A percentile compares a stretch with the other conserved stretches of the same genome.
phyloP scores from a whole-genome alignment of 495 filamentous ascomycete species.

The Lophiotrema nucula region DNA sequence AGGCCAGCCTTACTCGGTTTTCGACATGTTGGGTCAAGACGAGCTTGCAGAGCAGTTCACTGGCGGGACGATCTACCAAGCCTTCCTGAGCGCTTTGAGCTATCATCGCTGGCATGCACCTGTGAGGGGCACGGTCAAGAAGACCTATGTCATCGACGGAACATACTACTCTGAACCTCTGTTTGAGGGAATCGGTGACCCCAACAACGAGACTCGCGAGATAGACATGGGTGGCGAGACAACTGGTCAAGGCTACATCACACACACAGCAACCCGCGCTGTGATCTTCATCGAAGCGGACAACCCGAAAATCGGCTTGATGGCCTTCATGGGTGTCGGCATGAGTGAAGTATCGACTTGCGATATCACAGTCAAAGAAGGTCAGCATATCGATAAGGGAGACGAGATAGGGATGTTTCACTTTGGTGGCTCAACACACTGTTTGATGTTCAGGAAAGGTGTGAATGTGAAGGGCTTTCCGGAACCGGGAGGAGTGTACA shows the following conservation, averaged over 20 bases:
- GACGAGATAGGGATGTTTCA: slow-evolving; percentile 73
- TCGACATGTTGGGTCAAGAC: slow-evolving; percentile 37
- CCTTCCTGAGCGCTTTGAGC: slow-evolving; percentile 37
- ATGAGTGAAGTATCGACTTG: slow-evolving; percentile 73
- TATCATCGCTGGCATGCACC: slow-evolving; percentile 42
- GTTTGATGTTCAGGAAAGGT: no score
- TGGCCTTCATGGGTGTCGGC: slow-evolving; percentile 64
- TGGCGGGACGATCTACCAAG: slow-evolving; percentile 39
- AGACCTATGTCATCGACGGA: slow-evolving; percentile 43
- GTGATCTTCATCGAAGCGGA: slow-evolving; percentile 70
- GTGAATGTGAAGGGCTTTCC: no score
- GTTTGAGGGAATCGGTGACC: slow-evolving; percentile 50
- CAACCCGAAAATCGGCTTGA: slow-evolving; percentile 61
- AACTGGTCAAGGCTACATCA: slow-evolving; percentile 56
- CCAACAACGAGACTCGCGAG: slow-evolving; percentile 31
- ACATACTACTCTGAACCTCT: slow-evolving; percentile 69
- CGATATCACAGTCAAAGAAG: slow-evolving; percentile 62
- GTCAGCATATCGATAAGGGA: slow-evolving; percentile 62
- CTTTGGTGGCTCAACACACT: slow-evolving; percentile 67
- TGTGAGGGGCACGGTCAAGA: slow-evolving; percentile 34
- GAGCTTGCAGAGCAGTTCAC: slow-evolving; percentile 31
- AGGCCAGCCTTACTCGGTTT: slow-evolving; percentile 49
- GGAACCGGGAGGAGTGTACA: no score
- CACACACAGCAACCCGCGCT: slow-evolving; percentile 57
- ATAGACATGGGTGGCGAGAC: slow-evolving; percentile 42